Conservation (phyloP, 768 basidiomycete genomes). For the Kockovaella imperatae region DNA sequence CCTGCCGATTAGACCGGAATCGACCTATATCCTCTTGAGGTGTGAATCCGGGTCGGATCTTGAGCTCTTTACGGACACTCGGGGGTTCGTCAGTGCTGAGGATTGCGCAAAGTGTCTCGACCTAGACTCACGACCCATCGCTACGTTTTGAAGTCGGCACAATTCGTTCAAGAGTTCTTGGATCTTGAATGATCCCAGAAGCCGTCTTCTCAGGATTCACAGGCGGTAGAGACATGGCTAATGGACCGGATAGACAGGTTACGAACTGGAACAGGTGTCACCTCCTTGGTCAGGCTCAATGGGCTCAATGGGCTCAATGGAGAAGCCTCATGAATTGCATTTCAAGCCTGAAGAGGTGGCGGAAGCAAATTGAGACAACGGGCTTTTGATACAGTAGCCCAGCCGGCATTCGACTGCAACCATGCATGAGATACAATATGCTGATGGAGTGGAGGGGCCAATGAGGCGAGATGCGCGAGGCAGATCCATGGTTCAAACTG, state of each 20-base stretch:
- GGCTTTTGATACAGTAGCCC: no score
- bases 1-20: constrained; percentile 67
- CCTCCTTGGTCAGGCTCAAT: no score
- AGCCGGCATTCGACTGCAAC: no score
- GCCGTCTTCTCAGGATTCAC: constrained; percentile 62
- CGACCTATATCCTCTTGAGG: constrained; percentile 88
- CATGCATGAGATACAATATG: neutral
- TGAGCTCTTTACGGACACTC: constrained; percentile 78
- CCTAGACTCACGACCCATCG: constrained; percentile 70
- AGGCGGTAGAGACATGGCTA: constrained; percentile 66
- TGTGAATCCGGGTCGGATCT: constrained; percentile 85
- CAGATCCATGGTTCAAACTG: constrained; percentile 4
- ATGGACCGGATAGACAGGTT: neutral
- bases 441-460: neutral
- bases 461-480: neutral
- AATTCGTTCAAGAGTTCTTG: constrained; percentile 75
- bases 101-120: neutral
- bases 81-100: constrained; percentile 2
- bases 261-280: neutral
- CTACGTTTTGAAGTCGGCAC: constrained; percentile 72
- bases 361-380: no score
- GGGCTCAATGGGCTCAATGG: no score
- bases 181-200: constrained; percentile 77
- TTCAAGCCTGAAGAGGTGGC: no score
- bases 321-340: neutral